These are phyloP conservation scores for Periconia sp. DNA, from an alignment of 2,329 filamentous ascomycete genomes.

Conservation along the genomic window DNA sequence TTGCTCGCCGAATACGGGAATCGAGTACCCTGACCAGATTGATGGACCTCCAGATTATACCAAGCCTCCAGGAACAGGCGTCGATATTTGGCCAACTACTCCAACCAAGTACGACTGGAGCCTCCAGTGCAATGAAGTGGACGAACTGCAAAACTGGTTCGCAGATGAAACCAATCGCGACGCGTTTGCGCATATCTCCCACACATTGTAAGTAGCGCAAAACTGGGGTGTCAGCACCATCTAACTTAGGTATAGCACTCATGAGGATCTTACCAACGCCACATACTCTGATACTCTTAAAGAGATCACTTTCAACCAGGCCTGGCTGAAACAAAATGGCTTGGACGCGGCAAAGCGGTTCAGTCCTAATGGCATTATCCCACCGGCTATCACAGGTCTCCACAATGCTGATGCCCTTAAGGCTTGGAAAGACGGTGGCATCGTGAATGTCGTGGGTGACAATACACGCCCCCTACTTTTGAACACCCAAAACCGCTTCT, in stretches of 20 bases:
- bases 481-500: constrained; percentile 56
- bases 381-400: constrained; percentile 64
- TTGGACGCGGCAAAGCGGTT: constrained; percentile 51
- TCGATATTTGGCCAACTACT: constrained; percentile 42
- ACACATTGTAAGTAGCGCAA: constrained; percentile 53
- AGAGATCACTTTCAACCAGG: constrained; percentile 63
- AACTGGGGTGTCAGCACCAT: background rate
- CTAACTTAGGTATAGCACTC: constrained; percentile 43
- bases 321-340: constrained; percentile 59
- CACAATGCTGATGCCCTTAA: constrained; percentile 65
- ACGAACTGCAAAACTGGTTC: constrained; percentile 59
- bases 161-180: constrained; percentile 53
- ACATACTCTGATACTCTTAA: constrained; percentile 59
- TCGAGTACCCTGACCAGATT: constrained; percentile 44
- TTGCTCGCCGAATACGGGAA: constrained; percentile 37
- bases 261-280: constrained; percentile 61
- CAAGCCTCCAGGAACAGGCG: constrained; percentile 45
- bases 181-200: constrained; percentile 60
- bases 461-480: constrained; percentile 60
- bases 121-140: constrained; percentile 52
- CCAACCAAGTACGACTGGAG: constrained; percentile 53
- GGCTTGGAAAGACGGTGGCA: constrained; percentile 63
- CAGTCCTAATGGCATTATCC: constrained; percentile 59
- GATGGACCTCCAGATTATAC: constrained; percentile 50
- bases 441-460: constrained; percentile 63